Evolutionary conservation across 441 rosid genomes (phyloP).

Genomic region (Erodium moschatum): DNA sequence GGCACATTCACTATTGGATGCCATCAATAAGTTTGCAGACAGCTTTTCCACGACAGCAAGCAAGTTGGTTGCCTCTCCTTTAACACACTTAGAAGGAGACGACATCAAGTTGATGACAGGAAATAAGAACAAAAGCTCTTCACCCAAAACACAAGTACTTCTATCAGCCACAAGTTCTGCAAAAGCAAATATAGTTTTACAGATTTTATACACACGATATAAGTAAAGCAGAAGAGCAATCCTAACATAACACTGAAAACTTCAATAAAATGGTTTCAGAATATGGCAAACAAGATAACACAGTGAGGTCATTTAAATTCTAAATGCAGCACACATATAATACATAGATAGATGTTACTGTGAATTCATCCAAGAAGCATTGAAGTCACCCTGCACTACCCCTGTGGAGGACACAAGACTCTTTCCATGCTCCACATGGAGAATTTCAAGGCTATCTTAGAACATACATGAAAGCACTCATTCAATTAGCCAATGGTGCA

Average conservation of each 20-base stretch:
- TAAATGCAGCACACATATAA: background rate
- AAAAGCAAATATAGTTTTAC: conserved; percentile 17
- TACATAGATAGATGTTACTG: background rate
- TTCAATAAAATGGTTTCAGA: background rate
- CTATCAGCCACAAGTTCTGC: conserved; percentile 34
- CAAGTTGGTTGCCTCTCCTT: conserved; percentile 65
- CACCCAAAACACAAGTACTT: conserved; percentile 33
- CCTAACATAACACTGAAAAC: background rate
- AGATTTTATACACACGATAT: background rate
- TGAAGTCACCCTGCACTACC: no score
- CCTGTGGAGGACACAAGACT: background rate
- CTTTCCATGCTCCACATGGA: background rate
- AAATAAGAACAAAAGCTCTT: conserved; percentile 63
- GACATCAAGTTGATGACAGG: conserved; percentile 70
- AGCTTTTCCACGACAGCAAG: conserved; percentile 56
- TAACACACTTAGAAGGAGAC: conserved; percentile 71
- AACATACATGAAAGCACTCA: background rate
- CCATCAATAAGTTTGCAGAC: conserved; percentile 36
- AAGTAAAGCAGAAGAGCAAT: background rate
- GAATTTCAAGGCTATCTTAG: background rate
- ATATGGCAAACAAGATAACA: background rate
- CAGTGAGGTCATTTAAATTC: background rate
- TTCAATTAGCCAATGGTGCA: background rate
- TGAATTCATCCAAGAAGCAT: background rate
- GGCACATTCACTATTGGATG: conserved; percentile 37